Conservation (phyloP, 2,329 filamentous ascomycete genomes). For the Hypoxylon sp. region DNA sequence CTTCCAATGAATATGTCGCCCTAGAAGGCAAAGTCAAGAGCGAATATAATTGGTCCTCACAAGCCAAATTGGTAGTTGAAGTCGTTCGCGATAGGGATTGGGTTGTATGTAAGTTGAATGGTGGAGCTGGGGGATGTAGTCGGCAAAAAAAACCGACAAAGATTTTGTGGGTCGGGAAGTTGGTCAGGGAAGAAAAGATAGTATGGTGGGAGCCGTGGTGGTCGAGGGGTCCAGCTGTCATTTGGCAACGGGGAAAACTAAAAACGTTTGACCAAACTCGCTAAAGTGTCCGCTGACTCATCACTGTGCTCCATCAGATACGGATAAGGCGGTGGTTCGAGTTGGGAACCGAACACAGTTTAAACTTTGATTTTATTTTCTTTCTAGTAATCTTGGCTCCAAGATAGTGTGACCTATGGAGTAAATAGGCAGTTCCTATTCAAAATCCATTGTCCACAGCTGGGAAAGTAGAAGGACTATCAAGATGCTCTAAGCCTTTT, state of each 20-base stretch:
- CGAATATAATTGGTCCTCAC: conserved; percentile 3
- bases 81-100: conserved; percentile 17
- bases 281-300: conserved; percentile 38
- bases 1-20: not conserved
- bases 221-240: conserved; percentile 30
- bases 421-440: not conserved
- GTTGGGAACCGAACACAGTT: not conserved
- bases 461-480: not conserved
- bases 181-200: conserved; percentile 11
- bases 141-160: conserved; percentile 35
- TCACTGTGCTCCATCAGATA: conserved; percentile 6
- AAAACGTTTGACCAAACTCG: conserved; percentile 20
- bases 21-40: not conserved
- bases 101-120: conserved; percentile 32
- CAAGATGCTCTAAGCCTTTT: not conserved
- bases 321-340: conserved; percentile 32
- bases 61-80: conserved; percentile 5
- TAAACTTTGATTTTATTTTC: conserved; percentile 11
- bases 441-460: not conserved
- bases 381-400: not conserved
- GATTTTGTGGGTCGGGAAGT: conserved; percentile 26
- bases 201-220: conserved; percentile 18
- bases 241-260: conserved; percentile 9
- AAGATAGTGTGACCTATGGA: no score
- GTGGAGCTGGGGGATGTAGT: conserved; percentile 41